phyloP scores from a whole-genome alignment of 1,284 basidiomycete species.

The Marasmius oreades region DNA sequence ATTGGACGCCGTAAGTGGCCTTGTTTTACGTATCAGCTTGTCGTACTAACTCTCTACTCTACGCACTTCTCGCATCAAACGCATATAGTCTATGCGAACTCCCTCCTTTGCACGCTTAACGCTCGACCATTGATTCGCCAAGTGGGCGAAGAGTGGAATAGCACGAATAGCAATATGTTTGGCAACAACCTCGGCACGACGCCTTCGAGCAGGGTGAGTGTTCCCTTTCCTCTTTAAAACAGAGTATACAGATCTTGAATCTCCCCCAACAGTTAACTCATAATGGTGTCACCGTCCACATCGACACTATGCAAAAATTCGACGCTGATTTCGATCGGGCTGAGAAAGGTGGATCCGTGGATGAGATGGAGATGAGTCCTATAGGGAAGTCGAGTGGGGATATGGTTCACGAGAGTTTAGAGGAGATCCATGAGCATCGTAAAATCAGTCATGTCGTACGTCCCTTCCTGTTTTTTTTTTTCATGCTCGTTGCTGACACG shows the following conservation, averaged over 20 bases:
- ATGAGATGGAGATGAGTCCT: not conserved
- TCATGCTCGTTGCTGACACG: not conserved
- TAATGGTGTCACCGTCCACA: constrained; percentile 10
- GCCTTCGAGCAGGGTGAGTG: too few species aligned
- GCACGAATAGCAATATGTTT: constrained; percentile 15
- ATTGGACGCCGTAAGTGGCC: constrained; percentile 40
- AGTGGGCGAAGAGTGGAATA: constrained; percentile 22
- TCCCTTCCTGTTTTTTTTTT: not conserved
- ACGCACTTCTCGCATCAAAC: not conserved
- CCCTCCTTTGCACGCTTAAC: constrained; percentile 48
- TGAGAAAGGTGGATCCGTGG: not conserved
- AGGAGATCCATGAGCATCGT: not conserved
- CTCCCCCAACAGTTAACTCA: not conserved
- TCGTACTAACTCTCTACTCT: not conserved
- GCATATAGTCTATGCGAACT: constrained; percentile 46
- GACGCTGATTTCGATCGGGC: not conserved
- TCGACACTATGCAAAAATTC: constrained; percentile 10
- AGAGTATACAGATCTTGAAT: too few species aligned
- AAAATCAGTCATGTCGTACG: not conserved
- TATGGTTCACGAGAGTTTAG: not conserved
- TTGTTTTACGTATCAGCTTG: not conserved
- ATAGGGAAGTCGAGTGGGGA: not conserved
- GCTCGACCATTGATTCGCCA: constrained; percentile 35
- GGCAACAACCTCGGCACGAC: too few species aligned
- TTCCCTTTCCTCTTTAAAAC: too few species aligned